Evolutionary conservation across 768 basidiomycete species (phyloP), one percentile per base, ranked within the genome.

Genomic region (Boletellus ananiceps): DNA sequence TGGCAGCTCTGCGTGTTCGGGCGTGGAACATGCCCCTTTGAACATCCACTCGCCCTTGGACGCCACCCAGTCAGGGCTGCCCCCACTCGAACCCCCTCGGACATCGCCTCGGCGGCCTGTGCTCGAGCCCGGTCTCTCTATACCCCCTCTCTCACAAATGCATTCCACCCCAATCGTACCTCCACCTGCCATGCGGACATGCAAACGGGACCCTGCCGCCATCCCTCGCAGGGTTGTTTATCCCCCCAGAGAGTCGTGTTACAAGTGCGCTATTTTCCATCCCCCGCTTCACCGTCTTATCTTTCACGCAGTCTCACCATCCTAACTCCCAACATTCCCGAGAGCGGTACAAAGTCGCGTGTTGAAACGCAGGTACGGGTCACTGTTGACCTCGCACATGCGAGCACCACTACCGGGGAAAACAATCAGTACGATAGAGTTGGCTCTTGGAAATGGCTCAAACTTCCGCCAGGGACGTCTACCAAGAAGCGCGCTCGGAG

Each of bases 321-420:
- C 49, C 74, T 90, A 64, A 82, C 91, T 37, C 88, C 90, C 18
- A 90, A 83, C 60, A 82, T 95, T 46, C 91, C 93, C 5, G 80
- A 82, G 57, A 71, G 74, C 38, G 93, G 92, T 21, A 84, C 92
- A 13, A 94, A 95, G 69, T 92, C 88, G 40, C 81, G 93, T 31
- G 93, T 95, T n/a, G 93, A 95, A 67, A 95, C 93, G 3, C 93
- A 95, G 73, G 84, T 95, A 42, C 83, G 92, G 62, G 80, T 94
- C 35, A 81, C 84, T 3, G 74, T 95, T 34, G 87, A 92, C 61
- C 74, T 91, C 42, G 86, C 86, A 5, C 81, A 86, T 58, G 74
- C 82, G 19, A 83, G 76, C 58, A 65, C 72, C 5, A 79, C 83
- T 5, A 75, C 79, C 2, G 74, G 75, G 8, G 80, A 87, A 54